phyloP scores from a whole-genome alignment of 768 basidiomycete genomes.

The Kwoniella botswanensis region DNA sequence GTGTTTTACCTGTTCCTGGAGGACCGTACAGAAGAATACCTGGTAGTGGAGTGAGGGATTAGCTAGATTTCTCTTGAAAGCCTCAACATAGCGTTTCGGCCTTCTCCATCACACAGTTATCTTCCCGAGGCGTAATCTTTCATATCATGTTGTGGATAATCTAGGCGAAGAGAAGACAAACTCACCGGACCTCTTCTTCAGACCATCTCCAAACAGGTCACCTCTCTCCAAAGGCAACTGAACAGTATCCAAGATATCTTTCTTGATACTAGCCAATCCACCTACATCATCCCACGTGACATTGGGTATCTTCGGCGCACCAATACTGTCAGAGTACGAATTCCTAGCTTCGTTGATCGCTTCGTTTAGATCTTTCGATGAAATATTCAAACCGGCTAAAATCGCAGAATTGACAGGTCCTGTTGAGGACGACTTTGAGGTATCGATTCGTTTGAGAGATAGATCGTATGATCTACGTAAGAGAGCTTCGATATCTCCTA shows the following conservation, averaged over 20 bases:
- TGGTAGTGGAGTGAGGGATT: slow-evolving; percentile 52
- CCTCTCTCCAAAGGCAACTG: slow-evolving; percentile 89
- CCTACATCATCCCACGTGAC: slow-evolving; percentile 98
- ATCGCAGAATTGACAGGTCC: slow-evolving; percentile 4
- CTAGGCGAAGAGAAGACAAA: not conserved
- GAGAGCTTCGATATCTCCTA: slow-evolving; percentile 76
- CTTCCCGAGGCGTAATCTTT: too few species aligned
- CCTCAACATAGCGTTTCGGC: too few species aligned
- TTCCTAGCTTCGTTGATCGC: slow-evolving; percentile 75
- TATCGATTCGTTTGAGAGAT: slow-evolving; percentile 59
- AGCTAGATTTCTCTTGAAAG: slow-evolving; percentile 3
- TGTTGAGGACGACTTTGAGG: not conserved
- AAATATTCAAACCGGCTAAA: slow-evolving; percentile 59
- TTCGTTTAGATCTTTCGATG: slow-evolving; percentile 69
- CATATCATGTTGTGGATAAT: too few species aligned
- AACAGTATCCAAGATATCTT: slow-evolving; percentile 93
- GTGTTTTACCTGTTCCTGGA: slow-evolving; percentile 93
- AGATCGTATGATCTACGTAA: slow-evolving; percentile 66
- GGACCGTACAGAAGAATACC: slow-evolving; percentile 92
- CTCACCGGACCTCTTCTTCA: slow-evolving; percentile 93
- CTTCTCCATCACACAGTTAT: too few species aligned
- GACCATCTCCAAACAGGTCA: slow-evolving; percentile 82
- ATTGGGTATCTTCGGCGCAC: slow-evolving; percentile 94
- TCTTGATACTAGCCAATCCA: slow-evolving; percentile 81
- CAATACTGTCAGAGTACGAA: slow-evolving; percentile 87